Evolutionary conservation across 75 land plant genomes (phyloP), one percentile per base, ranked within the genome.

Genomic region (Selaginella moellendorffii): DNA sequence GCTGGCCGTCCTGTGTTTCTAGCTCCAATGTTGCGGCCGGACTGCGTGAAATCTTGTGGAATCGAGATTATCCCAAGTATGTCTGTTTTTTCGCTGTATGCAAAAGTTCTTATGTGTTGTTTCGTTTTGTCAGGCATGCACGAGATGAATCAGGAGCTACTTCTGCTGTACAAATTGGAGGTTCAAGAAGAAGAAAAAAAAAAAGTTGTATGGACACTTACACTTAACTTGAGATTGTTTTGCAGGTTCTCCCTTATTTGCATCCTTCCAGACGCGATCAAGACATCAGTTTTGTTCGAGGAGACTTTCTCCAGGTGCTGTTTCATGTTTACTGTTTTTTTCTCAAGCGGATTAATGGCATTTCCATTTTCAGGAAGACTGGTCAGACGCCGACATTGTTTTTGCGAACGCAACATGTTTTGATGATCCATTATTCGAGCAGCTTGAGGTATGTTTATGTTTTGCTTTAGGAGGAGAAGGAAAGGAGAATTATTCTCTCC

Each of bases 381-480:
- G 68, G 68, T 67, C 68, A 67, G 68, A 67, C 54, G 68, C 68
- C 10, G 68, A 67, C 30, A 19, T 67, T 27, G 61, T 67, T 0
- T 67, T 67, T 28, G 28, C 68, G 1, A 67, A 67, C 27, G 68
- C 68, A 25, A 67, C 68, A 26, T 67, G 68, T 24, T 67, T 67
- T 54, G 68, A 27, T 23, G 68, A 67, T 28, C 8, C 29, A 21
- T 65, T 65, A 26, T 65, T 65, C 42, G 67, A 23, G 17, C 23
- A 42, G 20, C 54, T 65, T 23, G 54, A 65, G 67, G 67, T 65
- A 65, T 10, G n/a, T 56, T 56, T 19, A 9, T 2, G 24, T 20
- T 20, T 2, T 56, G 8, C n/a, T 9, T 20, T 56, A 56, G 5
- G n/a, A 56, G 20, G n/a, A 56, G 8, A 56, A 2, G 5, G 8